These are phyloP conservation scores for Passalora sequoiae DNA, from an alignment of 2,329 filamentous ascomycete genomes.

Conservation along the genomic window DNA sequence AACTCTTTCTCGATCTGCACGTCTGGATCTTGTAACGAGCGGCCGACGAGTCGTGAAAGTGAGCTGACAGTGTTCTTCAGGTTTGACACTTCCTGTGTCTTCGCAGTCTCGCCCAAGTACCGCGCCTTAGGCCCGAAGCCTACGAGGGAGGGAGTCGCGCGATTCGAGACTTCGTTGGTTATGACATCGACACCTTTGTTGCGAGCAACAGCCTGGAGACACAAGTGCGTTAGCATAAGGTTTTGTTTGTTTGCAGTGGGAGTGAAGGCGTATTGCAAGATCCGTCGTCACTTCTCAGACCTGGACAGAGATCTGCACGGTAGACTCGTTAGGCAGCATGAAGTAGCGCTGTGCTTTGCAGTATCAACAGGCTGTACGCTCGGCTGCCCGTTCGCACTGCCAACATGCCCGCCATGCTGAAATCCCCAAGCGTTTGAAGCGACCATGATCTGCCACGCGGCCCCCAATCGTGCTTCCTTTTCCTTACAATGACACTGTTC, in stretches of 20 bases:
- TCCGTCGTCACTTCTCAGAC: no score
- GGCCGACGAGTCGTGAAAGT: constrained; percentile 87
- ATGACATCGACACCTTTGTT: constrained; percentile 99
- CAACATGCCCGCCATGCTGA: no score
- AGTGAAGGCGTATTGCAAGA: no score
- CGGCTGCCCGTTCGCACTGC: no score
- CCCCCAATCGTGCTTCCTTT: no score
- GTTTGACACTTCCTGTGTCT: constrained; percentile 99
- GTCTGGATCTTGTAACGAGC: constrained; percentile 83
- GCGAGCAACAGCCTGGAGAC: constrained; percentile 70
- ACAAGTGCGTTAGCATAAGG: constrained; percentile 14
- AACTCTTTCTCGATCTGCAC: constrained; percentile 87
- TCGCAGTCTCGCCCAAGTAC: constrained; percentile 90
- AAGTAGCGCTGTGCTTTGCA: no score
- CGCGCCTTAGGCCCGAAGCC: constrained; percentile 91
- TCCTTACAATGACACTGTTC: constrained; percentile 73
- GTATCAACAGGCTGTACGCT: no score
- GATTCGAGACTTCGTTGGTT: constrained; percentile 98
- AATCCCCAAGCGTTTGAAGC: no score
- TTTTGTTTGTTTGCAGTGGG: background rate
- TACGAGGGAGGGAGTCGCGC: constrained; percentile 89
- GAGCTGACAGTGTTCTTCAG: constrained; percentile 96
- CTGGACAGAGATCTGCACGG: no score
- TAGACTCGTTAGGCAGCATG: no score
- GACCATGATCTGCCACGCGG: no score